phyloP scores from a whole-genome alignment of 805 yeast species.

The Ogataea chonburiensis region DNA sequence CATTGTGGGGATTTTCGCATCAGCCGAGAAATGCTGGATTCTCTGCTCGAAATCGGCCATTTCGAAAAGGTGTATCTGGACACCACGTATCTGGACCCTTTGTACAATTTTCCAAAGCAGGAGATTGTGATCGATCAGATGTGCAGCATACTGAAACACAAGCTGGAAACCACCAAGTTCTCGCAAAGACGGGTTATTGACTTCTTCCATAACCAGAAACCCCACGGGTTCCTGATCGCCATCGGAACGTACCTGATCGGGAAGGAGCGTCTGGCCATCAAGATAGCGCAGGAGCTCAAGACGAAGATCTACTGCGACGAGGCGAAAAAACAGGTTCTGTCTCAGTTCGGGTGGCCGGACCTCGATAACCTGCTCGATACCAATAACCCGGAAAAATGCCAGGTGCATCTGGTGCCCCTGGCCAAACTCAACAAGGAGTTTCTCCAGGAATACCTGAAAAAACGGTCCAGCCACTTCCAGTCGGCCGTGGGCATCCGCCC shows the following conservation, averaged over 20 bases:
- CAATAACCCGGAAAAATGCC: slow-evolving; percentile 45
- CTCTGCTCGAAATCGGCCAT: slow-evolving; percentile 28
- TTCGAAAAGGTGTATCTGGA: slow-evolving; percentile 76
- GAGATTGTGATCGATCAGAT: slow-evolving; percentile 59
- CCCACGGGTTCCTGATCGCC: slow-evolving; percentile 45
- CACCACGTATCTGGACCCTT: slow-evolving; percentile 83
- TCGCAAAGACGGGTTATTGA: slow-evolving; percentile 39
- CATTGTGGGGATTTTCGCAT: slow-evolving; percentile 97
- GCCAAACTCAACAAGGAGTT: slow-evolving; percentile 46
- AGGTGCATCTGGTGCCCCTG: slow-evolving; percentile 76
- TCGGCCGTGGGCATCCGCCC: slow-evolving; percentile 75
- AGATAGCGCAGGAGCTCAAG: slow-evolving; percentile 50
- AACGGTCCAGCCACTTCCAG: slow-evolving; percentile 47
- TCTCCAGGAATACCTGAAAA: slow-evolving; percentile 50
- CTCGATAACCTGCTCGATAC: slow-evolving; percentile 39
- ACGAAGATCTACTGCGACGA: slow-evolving; percentile 56
- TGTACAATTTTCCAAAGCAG: slow-evolving; percentile 77
- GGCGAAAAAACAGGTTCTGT: slow-evolving; percentile 46
- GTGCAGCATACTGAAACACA: slow-evolving; percentile 46
- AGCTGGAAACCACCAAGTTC: slow-evolving; percentile 22
- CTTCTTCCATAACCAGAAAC: slow-evolving; percentile 26
- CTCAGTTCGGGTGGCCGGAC: slow-evolving; percentile 45
- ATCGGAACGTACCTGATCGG: slow-evolving; percentile 94
- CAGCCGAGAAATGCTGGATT: slow-evolving; percentile 46
- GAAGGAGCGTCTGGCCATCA: slow-evolving; percentile 79